Percentiles rank a stretch among this genome's conserved stretches.
Evolutionary conservation across 805 yeast species (phyloP).

Genomic region (Candida piceae): DNA sequence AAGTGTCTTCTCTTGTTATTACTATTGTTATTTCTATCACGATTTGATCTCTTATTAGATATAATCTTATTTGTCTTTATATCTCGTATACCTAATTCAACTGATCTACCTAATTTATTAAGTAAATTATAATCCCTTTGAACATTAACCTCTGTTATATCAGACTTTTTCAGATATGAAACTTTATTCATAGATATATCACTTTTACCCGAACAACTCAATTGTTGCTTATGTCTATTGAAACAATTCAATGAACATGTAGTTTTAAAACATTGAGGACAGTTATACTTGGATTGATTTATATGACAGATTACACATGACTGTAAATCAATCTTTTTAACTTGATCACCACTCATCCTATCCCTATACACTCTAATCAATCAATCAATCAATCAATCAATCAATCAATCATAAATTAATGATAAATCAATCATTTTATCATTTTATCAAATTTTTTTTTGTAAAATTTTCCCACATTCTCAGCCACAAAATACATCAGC

Average conservation of each 20-base stretch:
- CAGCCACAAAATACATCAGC: no score
- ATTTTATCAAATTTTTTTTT: no score
- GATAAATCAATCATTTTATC: no score
- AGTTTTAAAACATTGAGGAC: constrained; percentile 68
- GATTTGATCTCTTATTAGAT: constrained; percentile 6
- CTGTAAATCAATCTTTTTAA: constrained; percentile 1
- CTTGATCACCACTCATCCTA: no score
- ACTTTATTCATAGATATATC: constrained; percentile 42
- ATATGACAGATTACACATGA: constrained; percentile 44
- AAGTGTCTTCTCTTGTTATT: constrained; percentile 28
- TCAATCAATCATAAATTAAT: no score
- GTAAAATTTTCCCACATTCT: neutral
- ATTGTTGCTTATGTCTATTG: constrained; percentile 56
- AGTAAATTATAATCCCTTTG: constrained; percentile 84
- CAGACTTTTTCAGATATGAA: constrained; percentile 45
- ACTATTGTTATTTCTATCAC: constrained; percentile 21
- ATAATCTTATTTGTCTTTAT: constrained; percentile 42
- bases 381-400: no score
- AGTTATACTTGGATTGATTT: constrained; percentile 54
- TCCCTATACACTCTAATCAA: no score
- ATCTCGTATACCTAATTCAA: constrained; percentile 57
- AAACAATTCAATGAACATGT: constrained; percentile 76
- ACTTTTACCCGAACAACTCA: constrained; percentile 61
- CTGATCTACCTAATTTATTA: constrained; percentile 49
- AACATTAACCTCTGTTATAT: constrained; percentile 45